Base-by-base conservation (phyloP, 306 rosid genomes). In the Trifolium pratense region DNA sequence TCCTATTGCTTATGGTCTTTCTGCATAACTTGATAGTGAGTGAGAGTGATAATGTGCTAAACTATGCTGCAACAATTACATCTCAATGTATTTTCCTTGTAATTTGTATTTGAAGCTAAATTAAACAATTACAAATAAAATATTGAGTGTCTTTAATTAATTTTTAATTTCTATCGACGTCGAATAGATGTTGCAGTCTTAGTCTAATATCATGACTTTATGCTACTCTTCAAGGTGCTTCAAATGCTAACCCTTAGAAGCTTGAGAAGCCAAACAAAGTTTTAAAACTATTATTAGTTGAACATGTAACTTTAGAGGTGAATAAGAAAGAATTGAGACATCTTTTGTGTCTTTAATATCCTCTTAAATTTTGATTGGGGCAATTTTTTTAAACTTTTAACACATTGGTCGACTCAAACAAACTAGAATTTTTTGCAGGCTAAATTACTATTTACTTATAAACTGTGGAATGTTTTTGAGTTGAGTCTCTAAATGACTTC, bases 221-320 rank as follows among this genome's bases (percentile, higher is more conserved):
- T 23, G 34, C 26, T 11, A 11, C 11, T 3, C 25, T 11, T n/a
- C 46, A 34, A 34, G 45, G 14, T 61, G 23, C 46, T 16, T 6
- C 67, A 16, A 34, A 61, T 61, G 9, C 26, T 21, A 37, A 5
- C 49, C 9, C 3, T 37, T 36, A 36, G 68, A 63, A 63, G 48
- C 9, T 36, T 63, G 68, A 63, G 16, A 63, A 37, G 68, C 49
- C 49, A 63, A 37, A 63, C 68, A 42, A 31, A 6, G 13, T 46
- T 59, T 63, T 36, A 5, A 1, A 37, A 36, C 9, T 63, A 5
- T 18, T 20, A 16, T 7, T 51, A 16, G 11, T 17, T 51, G 26
- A 52, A 16, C 57, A 7, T 52, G 58, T 18, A 5, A 17, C 26
- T 1, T 45, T 14, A 43, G n/a, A 43, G 5, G 6, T 45, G 52